Base-by-base conservation (phyloP, 1,139 yeast species). In the Sugiyamaella xylanicola region DNA sequence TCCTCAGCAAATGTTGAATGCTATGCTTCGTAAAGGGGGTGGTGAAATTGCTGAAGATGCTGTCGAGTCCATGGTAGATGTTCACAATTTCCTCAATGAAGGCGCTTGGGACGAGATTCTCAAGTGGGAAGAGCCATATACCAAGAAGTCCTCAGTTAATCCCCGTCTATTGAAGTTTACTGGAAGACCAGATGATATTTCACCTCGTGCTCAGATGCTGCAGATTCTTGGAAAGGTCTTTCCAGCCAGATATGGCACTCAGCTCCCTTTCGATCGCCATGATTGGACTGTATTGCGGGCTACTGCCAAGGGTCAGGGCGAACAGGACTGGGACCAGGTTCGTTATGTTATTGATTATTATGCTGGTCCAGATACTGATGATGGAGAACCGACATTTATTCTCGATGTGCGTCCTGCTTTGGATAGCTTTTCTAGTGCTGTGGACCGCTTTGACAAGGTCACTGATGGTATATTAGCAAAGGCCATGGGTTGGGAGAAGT, bases 1-100 rank as follows among this genome's bases (percentile, higher is more conserved):
- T 1, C 99, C 99, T 0, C 99, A 93, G 71, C 99, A 93, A 70
- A 95, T 93, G 99, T 84, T 91, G 62, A 92, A 92, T 68, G 99
- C 99, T 22, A 93, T 93, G 98, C 75, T 91, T 45, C 82, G 93
- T 62, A 93, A 93, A 73, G 97, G 97, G 13, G 89, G 85, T 29
- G 86, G 87, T 48, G 89, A 84, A 22, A 81, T 93, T 41, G 95
- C 95, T 1, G 98, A 91, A 70, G 97, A 90, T 61, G 97, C 97
- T 0, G 97, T 93, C 4, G 97, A 89, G 64, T 82, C 91, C 52
- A 95, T 95, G 99, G 99, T 95, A 36, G 95, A 87, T 60, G 96
- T 93, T 48, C 99, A 95, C 72, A 95, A 95, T 71, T 93, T 92
- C 68, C 74, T 95, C 64, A 95, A 95, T 71, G 99, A 95, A 72